These are phyloP conservation scores for Aspergillus felis DNA, from an alignment of 2,329 filamentous ascomycete species.

Conservation along the genomic window DNA sequence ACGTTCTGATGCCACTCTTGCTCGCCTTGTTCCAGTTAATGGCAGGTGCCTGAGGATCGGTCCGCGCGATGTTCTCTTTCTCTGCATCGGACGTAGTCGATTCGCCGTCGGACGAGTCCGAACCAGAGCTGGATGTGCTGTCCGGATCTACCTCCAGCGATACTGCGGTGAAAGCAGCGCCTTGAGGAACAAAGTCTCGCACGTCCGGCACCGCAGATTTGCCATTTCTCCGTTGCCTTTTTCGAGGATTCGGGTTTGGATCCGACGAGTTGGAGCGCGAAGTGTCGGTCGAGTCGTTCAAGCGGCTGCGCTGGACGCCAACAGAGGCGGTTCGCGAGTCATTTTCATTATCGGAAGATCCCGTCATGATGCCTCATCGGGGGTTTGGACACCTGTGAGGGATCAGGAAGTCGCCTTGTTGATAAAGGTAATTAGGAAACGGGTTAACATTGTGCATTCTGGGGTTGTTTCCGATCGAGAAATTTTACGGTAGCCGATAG, in stretches of 20 bases:
- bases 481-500: constrained; percentile 23
- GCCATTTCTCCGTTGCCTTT: constrained; percentile 26
- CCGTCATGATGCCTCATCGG: constrained; percentile 18
- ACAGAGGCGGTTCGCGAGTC: constrained; percentile 47
- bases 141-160: constrained; percentile 31
- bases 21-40: constrained; percentile 46
- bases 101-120: constrained; percentile 14
- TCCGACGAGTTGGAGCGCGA: constrained; percentile 22
- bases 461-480: constrained; percentile 1
- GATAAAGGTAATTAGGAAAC: not conserved
- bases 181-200: constrained; percentile 36
- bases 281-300: constrained; percentile 20
- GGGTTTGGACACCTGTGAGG: not conserved
- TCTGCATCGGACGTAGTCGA: constrained; percentile 14
- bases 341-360: constrained; percentile 30
- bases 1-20: constrained; percentile 41
- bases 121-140: constrained; percentile 28
- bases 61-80: constrained; percentile 5
- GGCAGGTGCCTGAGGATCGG: constrained; percentile 22
- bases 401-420: not conserved
- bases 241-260: constrained; percentile 20
- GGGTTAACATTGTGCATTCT: not conserved
- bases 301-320: constrained; percentile 34
- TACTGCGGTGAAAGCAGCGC: constrained; percentile 32
- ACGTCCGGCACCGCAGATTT: constrained; percentile 21